These are phyloP conservation scores for Stachybotrys chartarum DNA, from an alignment of 2,329 filamentous ascomycete genomes.

Conservation along the genomic window DNA sequence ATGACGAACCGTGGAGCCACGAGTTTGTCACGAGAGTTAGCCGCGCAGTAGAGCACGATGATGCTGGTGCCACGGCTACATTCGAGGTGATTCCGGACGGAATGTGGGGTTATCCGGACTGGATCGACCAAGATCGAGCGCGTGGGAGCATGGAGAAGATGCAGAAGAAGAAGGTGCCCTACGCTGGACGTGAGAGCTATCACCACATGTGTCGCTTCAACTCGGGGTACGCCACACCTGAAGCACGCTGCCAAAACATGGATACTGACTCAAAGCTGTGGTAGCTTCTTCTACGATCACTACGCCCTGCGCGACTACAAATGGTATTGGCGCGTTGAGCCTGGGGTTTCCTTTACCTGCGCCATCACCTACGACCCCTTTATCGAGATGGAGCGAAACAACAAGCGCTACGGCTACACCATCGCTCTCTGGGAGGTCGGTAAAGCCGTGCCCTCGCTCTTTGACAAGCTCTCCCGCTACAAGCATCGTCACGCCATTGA, in stretches of 20 bases:
- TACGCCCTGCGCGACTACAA: slow-evolving; percentile 32
- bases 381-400: slow-evolving; percentile 34
- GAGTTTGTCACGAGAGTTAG: slow-evolving; percentile 30
- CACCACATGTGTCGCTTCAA: slow-evolving; percentile 36
- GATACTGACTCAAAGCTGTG: slow-evolving; percentile 3
- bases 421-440: slow-evolving; percentile 35
- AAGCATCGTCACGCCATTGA: slow-evolving; percentile 27
- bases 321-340: slow-evolving; percentile 41
- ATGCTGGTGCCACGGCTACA: slow-evolving; percentile 9
- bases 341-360: slow-evolving; percentile 36
- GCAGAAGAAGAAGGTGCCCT: slow-evolving; percentile 22
- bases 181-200: slow-evolving; percentile 31
- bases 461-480: slow-evolving; percentile 32
- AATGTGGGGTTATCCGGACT: slow-evolving; percentile 33
- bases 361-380: slow-evolving; percentile 41
- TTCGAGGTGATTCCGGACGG: slow-evolving; percentile 34
- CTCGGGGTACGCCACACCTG: slow-evolving; percentile 27
- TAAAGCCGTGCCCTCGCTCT: slow-evolving; percentile 32
- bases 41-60: slow-evolving; percentile 25
- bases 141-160: slow-evolving; percentile 24
- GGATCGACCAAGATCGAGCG: slow-evolving; percentile 21
- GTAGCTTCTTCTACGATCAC: slow-evolving; percentile 35
- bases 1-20: slow-evolving; percentile 33
- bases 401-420: slow-evolving; percentile 37
- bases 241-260: neutral